These are phyloP conservation scores for Tremella mesenterica DNA, from an alignment of 768 basidiomycete species.

Conservation along the genomic window DNA sequence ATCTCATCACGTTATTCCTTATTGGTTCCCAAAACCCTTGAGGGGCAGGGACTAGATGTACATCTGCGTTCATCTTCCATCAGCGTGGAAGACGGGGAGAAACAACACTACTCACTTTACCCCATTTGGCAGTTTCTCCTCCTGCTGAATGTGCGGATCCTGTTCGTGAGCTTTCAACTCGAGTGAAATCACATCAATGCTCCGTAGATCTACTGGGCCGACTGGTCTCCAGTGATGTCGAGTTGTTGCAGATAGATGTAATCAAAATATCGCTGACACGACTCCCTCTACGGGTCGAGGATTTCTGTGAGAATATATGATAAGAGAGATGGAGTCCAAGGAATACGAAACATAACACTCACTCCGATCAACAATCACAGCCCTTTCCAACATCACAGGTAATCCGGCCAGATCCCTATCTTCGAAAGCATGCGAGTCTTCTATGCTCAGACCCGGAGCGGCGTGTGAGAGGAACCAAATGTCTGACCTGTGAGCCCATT, in stretches of 20 bases:
- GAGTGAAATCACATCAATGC: too few species aligned
- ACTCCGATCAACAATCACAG: constrained; percentile 41
- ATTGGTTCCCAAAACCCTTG: constrained; percentile 20
- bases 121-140: constrained; percentile 34
- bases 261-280: background rate
- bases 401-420: constrained; percentile 23
- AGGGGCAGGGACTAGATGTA: constrained; percentile 11
- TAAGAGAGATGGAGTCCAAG: too few species aligned
- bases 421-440: constrained; percentile 32
- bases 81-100: too few species aligned
- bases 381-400: constrained; percentile 32
- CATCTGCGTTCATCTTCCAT: constrained; percentile 28
- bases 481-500: constrained; percentile 15
- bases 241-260: background rate
- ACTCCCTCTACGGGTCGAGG: too few species aligned
- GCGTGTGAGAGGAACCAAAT: constrained; percentile 32
- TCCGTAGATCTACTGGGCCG: too few species aligned
- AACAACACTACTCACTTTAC: constrained; percentile 21
- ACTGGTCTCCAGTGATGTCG: too few species aligned
- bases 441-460: constrained; percentile 27
- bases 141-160: constrained; percentile 29
- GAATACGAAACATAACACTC: constrained; percentile 3
- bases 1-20: constrained; percentile 20
- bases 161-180: constrained; percentile 1
- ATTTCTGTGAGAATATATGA: too few species aligned